Percentiles rank a stretch among this genome's conserved stretches.
Conservation (phyloP, 2,329 filamentous ascomycete genomes). For the Fusarium xyrophilum region DNA sequence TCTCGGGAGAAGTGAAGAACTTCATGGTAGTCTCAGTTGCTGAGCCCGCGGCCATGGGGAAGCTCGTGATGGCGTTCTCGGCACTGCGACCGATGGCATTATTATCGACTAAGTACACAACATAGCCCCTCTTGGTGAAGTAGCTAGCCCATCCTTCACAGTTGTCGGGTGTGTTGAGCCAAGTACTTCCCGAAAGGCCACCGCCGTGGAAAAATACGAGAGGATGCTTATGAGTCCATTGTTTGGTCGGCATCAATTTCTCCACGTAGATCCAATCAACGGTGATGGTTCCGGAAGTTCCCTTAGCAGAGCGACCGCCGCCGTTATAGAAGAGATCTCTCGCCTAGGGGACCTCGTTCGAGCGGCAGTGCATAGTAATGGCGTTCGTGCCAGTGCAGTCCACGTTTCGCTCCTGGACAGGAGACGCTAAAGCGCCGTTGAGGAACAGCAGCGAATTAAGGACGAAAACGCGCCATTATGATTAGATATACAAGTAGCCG, state of each 20-base stretch:
- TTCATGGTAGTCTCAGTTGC: slow-evolving; percentile 19
- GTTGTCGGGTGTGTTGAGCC: slow-evolving; percentile 29
- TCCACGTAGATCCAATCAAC: slow-evolving; percentile 34
- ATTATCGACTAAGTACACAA: slow-evolving; percentile 27
- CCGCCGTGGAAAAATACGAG: slow-evolving; percentile 33
- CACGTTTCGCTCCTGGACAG: background rate
- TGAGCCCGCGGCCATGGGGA: slow-evolving; percentile 11
- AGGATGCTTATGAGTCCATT: slow-evolving; percentile 9
- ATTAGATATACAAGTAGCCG: background rate
- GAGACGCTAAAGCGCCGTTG: background rate
- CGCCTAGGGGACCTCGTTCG: slow-evolving; percentile 14
- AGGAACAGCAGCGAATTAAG: slow-evolving; percentile 17
- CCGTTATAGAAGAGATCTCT: slow-evolving; percentile 34
- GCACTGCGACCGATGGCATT: slow-evolving; percentile 14
- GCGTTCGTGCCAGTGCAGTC: slow-evolving; percentile 24
- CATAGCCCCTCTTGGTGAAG: slow-evolving; percentile 19
- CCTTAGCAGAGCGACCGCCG: slow-evolving; percentile 7
- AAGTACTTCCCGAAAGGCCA: slow-evolving; percentile 27
- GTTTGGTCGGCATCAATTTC: slow-evolving; percentile 9
- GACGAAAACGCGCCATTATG: slow-evolving; percentile 21
- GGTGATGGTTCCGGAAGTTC: slow-evolving; percentile 21
- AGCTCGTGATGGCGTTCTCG: slow-evolving; percentile 5
- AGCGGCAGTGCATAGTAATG: slow-evolving; percentile 19
- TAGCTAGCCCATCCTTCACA: slow-evolving; percentile 32
- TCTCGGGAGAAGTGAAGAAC: slow-evolving; percentile 23